phyloP scores from a whole-genome alignment of 768 basidiomycete genomes.

The Asterophora lycoperdoides region DNA sequence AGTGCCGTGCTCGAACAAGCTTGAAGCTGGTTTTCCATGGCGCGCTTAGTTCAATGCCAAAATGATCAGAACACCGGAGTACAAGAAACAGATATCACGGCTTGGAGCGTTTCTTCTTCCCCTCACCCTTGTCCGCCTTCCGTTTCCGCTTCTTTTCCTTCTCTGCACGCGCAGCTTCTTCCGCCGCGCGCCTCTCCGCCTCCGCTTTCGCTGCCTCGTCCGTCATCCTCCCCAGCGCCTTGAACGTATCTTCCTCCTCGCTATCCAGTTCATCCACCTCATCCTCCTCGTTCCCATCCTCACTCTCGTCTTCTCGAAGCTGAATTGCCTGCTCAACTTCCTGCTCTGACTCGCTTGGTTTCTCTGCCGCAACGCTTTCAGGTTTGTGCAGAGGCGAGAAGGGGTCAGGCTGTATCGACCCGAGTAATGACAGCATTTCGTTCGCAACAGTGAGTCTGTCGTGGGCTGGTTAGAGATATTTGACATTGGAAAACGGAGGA shows the following conservation, averaged over 20 bases:
- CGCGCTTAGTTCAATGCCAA: no score
- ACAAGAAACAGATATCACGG: not conserved
- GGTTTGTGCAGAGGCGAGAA: constrained; percentile 60
- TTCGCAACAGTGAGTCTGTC: constrained; percentile 82
- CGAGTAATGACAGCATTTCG: constrained; percentile 87
- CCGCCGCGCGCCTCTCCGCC: constrained; percentile 22
- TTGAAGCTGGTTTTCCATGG: no score
- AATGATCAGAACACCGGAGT: no score
- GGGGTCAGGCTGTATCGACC: constrained; percentile 75
- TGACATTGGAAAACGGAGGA: constrained; percentile 4
- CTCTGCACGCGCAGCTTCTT: constrained; percentile 18
- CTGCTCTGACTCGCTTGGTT: constrained; percentile 16
- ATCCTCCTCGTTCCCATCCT: constrained; percentile 13
- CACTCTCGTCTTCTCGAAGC: constrained; percentile 11
- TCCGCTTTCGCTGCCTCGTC: constrained; percentile 22
- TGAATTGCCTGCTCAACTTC: constrained; percentile 16
- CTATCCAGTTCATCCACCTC: constrained; percentile 23
- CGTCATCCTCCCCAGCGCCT: constrained; percentile 22
- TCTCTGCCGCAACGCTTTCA: constrained; percentile 12
- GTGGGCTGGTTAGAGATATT: not conserved
- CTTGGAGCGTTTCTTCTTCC: constrained; percentile 16
- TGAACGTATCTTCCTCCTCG: constrained; percentile 25
- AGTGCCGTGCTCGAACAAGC: no score
- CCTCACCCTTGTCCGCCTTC: constrained; percentile 10
- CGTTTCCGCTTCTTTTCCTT: constrained; percentile 21